Evolutionary conservation across 2,329 filamentous ascomycete genomes (phyloP).

Genomic region (Periconia digitata): DNA sequence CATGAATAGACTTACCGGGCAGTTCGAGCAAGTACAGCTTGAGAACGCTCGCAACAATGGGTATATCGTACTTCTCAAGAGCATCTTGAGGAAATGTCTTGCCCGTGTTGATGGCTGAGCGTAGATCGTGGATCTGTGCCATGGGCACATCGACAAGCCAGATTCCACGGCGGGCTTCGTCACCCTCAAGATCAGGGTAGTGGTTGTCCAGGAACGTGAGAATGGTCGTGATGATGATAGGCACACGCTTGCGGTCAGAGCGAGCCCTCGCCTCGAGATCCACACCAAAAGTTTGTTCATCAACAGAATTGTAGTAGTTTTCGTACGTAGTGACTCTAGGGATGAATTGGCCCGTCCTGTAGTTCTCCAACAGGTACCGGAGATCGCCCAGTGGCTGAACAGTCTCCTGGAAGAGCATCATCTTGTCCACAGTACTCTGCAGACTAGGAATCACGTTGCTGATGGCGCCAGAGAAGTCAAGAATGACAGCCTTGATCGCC

Average conservation of each 20-base stretch:
- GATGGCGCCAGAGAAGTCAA: constrained; percentile 96
- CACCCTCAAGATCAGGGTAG: constrained; percentile 95
- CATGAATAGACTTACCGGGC: constrained; percentile 64
- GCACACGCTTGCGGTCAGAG: constrained; percentile 93
- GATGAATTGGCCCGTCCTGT: constrained; percentile 89
- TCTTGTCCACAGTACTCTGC: constrained; percentile 94
- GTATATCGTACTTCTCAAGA: constrained; percentile 87
- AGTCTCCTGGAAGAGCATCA: constrained; percentile 99
- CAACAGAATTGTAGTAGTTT: constrained; percentile 98
- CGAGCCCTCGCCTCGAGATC: constrained; percentile 94
- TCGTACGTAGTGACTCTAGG: constrained; percentile 93
- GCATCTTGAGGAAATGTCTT: constrained; percentile 74
- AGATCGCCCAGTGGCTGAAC: constrained; percentile 91
- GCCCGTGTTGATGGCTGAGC: constrained; percentile 82
- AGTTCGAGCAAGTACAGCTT: constrained; percentile 95
- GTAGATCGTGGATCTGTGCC: constrained; percentile 78
- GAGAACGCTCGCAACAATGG: constrained; percentile 86
- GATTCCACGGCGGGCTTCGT: constrained; percentile 86
- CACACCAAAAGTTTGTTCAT: constrained; percentile 95
- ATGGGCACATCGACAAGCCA: constrained; percentile 94
- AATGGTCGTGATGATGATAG: constrained; percentile 86
- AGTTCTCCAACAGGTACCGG: constrained; percentile 93
- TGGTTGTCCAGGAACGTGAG: constrained; percentile 94
- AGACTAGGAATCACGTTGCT: constrained; percentile 97
- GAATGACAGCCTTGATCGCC: constrained; percentile 95